These are phyloP conservation scores for Teunomyces cretensis DNA, from an alignment of 805 yeast genomes.

Conservation along the genomic window DNA sequence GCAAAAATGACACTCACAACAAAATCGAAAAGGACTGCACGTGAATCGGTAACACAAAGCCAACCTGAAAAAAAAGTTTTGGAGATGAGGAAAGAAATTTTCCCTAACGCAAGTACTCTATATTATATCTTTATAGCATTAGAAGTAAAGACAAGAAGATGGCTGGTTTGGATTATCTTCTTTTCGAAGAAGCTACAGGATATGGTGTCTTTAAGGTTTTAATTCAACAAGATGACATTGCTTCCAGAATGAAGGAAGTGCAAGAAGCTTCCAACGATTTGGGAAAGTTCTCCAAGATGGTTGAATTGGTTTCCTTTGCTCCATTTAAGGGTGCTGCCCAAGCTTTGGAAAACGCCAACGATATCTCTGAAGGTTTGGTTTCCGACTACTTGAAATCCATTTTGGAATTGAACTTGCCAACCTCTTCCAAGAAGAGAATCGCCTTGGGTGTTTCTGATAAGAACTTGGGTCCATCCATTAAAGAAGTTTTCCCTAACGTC, in stretches of 20 bases:
- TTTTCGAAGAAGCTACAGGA: constrained; percentile 98
- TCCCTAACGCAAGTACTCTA: constrained; percentile 7
- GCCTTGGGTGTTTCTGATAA: constrained; percentile 88
- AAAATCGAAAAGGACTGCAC: not conserved
- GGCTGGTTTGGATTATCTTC: constrained; percentile 70
- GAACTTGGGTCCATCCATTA: constrained; percentile 94
- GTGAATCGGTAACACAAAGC: constrained; percentile 6
- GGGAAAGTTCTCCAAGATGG: constrained; percentile 83
- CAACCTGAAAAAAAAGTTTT: constrained; percentile 4
- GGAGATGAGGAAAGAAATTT: constrained; percentile 18
- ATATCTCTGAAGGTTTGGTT: constrained; percentile 94
- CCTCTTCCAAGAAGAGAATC: constrained; percentile 64
- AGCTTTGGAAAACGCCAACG: constrained; percentile 97
- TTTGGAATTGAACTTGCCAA: constrained; percentile 88
- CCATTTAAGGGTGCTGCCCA: constrained; percentile 99
- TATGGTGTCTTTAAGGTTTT: constrained; percentile 94
- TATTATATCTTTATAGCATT: not conserved
- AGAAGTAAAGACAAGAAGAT: constrained; percentile 9
- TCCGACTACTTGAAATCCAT: constrained; percentile 88
- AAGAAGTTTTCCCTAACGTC: constrained; percentile 83
- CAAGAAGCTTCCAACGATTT: constrained; percentile 87
- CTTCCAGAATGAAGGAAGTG: constrained; percentile 88
- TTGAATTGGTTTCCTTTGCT: constrained; percentile 91
- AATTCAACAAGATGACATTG: constrained; percentile 91
- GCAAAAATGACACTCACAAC: not conserved